Evolutionary conservation across 139 green algal genomes (phyloP).

Genomic region (Yamagishiella unicocca): DNA sequence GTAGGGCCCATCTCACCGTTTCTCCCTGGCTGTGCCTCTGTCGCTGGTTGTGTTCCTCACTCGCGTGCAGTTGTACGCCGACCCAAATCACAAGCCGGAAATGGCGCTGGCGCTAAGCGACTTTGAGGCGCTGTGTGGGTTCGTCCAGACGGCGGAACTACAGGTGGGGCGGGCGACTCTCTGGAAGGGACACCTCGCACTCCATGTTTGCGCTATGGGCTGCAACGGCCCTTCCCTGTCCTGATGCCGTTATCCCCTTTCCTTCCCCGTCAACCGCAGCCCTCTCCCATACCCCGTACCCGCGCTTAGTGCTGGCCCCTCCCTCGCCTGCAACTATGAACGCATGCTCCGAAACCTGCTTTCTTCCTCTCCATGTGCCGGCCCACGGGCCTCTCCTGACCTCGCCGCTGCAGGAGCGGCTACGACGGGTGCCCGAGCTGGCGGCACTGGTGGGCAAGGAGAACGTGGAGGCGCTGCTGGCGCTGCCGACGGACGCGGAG

Average conservation of each 20-base stretch:
- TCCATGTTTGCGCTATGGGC: not conserved
- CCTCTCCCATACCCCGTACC: too few relatives aligned
- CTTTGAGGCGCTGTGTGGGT: slow-evolving; percentile 96
- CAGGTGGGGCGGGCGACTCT: not conserved
- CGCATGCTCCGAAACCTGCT: too few relatives aligned
- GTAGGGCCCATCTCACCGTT: too few relatives aligned
- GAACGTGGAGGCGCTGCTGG: slow-evolving; percentile 53
- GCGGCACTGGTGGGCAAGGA: slow-evolving; percentile 51
- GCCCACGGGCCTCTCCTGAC: too few relatives aligned
- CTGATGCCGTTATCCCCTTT: too few relatives aligned
- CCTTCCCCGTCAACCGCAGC: too few relatives aligned
- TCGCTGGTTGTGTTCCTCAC: too few relatives aligned
- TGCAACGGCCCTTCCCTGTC: too few relatives aligned
- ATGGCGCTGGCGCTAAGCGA: slow-evolving; percentile 94
- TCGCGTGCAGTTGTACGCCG: slow-evolving; percentile 87
- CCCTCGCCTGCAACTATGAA: too few relatives aligned
- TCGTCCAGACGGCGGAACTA: slow-evolving; percentile 77
- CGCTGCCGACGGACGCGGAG: slow-evolving; percentile 53
- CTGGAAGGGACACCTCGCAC: not conserved
- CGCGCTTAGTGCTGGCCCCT: too few relatives aligned
- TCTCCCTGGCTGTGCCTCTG: too few relatives aligned
- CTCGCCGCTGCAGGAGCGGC: slow-evolving; percentile 1
- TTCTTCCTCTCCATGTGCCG: too few relatives aligned
- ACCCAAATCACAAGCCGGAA: slow-evolving; percentile 99
- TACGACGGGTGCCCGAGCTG: slow-evolving; percentile 58